A percentile compares a stretch with the other conserved stretches of the same genome.
Conservation (phyloP, 2,329 filamentous ascomycete genomes). For the Verticillium dahliae region DNA sequence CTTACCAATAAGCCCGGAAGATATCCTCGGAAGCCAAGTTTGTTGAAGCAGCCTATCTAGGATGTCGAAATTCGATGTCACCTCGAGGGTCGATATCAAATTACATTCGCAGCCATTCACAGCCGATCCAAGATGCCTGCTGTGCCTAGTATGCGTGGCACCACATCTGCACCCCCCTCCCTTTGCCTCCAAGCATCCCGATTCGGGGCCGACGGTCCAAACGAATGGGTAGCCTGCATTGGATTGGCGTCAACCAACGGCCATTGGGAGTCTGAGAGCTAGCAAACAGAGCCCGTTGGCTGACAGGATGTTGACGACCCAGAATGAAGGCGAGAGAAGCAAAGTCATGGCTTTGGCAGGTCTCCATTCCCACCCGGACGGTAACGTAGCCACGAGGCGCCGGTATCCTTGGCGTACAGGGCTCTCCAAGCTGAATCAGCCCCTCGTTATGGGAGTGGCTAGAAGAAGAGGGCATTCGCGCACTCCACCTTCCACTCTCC, state of each 20-base stretch:
- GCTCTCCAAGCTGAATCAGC: background rate
- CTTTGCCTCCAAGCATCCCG: background rate
- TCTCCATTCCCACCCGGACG: conserved; percentile 5
- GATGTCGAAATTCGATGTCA: too few species aligned
- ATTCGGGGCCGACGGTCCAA: background rate
- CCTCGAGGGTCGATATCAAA: too few species aligned
- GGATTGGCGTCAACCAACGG: background rate
- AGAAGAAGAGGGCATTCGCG: background rate
- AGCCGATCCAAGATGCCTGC: too few species aligned
- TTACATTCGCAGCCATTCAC: too few species aligned
- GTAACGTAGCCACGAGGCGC: conserved; percentile 8
- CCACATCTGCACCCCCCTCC: too few species aligned
- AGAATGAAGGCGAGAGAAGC: background rate
- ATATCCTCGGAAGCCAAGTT: too few species aligned
- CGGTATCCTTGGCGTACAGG: conserved; percentile 1
- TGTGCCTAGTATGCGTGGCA: too few species aligned
- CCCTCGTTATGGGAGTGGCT: background rate
- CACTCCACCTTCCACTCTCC: background rate
- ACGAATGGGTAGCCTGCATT: background rate
- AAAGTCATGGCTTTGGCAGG: background rate
- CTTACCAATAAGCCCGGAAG: too few species aligned
- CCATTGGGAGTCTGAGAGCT: background rate
- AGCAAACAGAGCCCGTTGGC: background rate
- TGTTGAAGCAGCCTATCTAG: too few species aligned
- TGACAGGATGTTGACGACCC: background rate